These are phyloP conservation scores for Clavaria fumosa DNA, from an alignment of 768 basidiomycete species.

Conservation along the genomic window DNA sequence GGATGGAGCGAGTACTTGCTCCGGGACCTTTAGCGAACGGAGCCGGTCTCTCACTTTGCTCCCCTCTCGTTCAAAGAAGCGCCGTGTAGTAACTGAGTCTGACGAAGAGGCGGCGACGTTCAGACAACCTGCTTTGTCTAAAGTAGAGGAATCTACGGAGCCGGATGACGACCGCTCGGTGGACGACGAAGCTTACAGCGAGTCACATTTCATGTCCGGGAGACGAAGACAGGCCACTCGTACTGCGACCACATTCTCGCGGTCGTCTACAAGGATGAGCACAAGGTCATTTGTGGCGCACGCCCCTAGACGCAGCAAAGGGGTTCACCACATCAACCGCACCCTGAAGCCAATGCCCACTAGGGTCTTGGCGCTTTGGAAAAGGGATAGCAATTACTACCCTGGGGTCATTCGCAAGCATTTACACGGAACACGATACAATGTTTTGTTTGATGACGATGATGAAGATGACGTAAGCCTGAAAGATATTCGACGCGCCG, in stretches of 20 bases:
- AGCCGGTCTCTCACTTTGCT: too few species aligned
- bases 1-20: too few species aligned
- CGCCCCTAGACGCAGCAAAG: slow-evolving; percentile 22
- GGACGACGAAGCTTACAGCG: slow-evolving; percentile 17
- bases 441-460: slow-evolving; percentile 54
- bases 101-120: not conserved
- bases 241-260: too few species aligned
- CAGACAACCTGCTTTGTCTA: too few species aligned
- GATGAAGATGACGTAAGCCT: slow-evolving; percentile 31
- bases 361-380: slow-evolving; percentile 61
- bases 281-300: slow-evolving; percentile 18
- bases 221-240: too few species aligned
- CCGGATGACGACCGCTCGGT: slow-evolving; percentile 11
- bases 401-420: slow-evolving; percentile 36
- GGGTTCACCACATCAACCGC: slow-evolving; percentile 11
- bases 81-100: too few species aligned
- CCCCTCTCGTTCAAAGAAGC: not conserved
- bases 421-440: slow-evolving; percentile 20
- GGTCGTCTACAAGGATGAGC: slow-evolving; percentile 15
- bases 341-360: slow-evolving; percentile 21
- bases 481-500: slow-evolving; percentile 36
- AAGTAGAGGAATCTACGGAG: too few species aligned
- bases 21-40: too few species aligned
- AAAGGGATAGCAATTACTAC: slow-evolving; percentile 41
- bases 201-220: too few species aligned